Base-by-base conservation (phyloP, 805 yeast species). In the Ogataea salicorniae region DNA sequence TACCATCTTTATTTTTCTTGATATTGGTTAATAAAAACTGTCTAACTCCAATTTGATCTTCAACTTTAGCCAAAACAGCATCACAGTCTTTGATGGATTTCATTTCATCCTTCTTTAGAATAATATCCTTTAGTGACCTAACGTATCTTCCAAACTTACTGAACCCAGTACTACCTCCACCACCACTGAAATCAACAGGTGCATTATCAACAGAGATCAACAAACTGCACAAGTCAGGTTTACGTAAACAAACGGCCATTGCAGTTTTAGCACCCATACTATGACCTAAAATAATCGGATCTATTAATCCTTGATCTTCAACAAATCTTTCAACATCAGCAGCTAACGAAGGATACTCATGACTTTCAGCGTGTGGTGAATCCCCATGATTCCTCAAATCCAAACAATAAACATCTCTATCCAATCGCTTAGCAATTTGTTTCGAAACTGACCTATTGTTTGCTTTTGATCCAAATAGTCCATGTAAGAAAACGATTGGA, bases 251-350 rank as follows among this genome's bases (percentile, higher is more conserved):
- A 5, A 86, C 71, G 0, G 94, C 90, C 97, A 92, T 91, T 6
- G 84, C 97, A 0, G 92, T 77, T 60, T 92, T 91, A 5, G 96
- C 99, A 6, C 99, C 99, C 94, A 87, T 84, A 0, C 92, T 84
- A 62, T 86, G 94, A 0, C 95, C 95, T 16, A 86, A 68, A 17
- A 86, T 49, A n/a, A 86, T 77, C 0, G 87, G 84, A 43, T 76
- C 73, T 13, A 61, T 55, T 40, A 74, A 55, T 2, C 64, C 54
- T 8, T 74, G 71, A 3, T 76, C 77, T 1, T 60, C 57, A 11
- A 91, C 75, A 60, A 90, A 92, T 17, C 67, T 57, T 54, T 83
- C 89, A n/a, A 92, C 89, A 63, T 92, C 99, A 0, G 87, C 83
- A 0, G 96, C 84, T 70, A 92, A 71, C 1, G 91, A 71, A 1